These are phyloP conservation scores for Trametes cubensis DNA, from an alignment of 768 basidiomycete genomes.

Conservation along the genomic window DNA sequence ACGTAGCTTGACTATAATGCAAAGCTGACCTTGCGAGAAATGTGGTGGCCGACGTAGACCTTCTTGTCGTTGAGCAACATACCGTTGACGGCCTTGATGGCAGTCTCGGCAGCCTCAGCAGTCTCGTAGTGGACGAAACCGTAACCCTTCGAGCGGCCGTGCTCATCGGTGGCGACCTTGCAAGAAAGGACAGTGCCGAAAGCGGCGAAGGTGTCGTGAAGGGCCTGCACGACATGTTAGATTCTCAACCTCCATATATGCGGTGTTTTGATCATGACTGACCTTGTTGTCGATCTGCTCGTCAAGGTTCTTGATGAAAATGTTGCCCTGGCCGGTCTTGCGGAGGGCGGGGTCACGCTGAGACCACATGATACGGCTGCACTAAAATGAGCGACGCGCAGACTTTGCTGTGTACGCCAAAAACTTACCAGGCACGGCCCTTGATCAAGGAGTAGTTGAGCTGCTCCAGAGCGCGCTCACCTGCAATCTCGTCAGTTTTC, in stretches of 20 bases:
- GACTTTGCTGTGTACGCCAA: neutral
- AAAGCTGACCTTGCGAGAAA: constrained; percentile 83
- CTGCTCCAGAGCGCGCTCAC: constrained; percentile 97
- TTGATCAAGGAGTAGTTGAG: constrained; percentile 99
- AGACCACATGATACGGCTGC: constrained; percentile 99
- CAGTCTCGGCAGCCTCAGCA: constrained; percentile 90
- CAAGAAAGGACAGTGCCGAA: constrained; percentile 99
- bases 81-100: constrained; percentile 98
- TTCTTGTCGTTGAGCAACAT: constrained; percentile 99
- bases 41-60: constrained; percentile 97
- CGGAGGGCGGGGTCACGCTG: constrained; percentile 99
- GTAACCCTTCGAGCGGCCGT: constrained; percentile 94
- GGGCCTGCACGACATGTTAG: constrained; percentile 58
- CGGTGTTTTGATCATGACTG: constrained; percentile 12
- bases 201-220: constrained; percentile 98
- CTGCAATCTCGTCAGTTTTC: constrained; percentile 40
- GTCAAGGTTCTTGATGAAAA: constrained; percentile 99
- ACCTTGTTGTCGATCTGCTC: constrained; percentile 98
- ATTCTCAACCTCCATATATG: constrained; percentile 4
- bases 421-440: constrained; percentile 87
- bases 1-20: neutral
- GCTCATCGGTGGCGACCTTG: constrained; percentile 97
- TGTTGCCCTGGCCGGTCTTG: constrained; percentile 99
- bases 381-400: neutral
- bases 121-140: constrained; percentile 99